phyloP scores from a whole-genome alignment of 768 basidiomycete genomes.

The Albatrellus ellisii region DNA sequence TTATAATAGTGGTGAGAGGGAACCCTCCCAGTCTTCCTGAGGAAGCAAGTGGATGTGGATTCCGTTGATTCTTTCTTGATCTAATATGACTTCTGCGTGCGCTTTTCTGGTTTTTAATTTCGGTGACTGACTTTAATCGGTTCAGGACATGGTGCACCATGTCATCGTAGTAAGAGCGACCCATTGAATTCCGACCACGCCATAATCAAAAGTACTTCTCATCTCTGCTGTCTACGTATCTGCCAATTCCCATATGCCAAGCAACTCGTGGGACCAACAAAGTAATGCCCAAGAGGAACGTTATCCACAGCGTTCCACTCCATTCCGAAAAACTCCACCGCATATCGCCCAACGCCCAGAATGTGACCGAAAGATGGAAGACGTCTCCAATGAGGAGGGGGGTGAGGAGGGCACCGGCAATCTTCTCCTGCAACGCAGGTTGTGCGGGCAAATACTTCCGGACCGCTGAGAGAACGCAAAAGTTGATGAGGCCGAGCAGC shows the following conservation, averaged over 20 bases:
- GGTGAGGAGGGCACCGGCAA: constrained; percentile 45
- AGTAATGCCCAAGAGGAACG: constrained; percentile 45
- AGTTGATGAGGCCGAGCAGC: constrained; percentile 57
- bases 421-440: constrained; percentile 60
- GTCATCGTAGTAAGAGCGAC: no score
- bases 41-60: constrained; percentile 26
- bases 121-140: no score
- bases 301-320: constrained; percentile 61
- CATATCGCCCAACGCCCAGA: constrained; percentile 67
- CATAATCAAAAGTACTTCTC: no score
- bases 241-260: constrained; percentile 66
- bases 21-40: constrained; percentile 29
- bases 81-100: constrained; percentile 66
- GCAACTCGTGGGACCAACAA: constrained; percentile 56
- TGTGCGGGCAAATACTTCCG: constrained; percentile 45
- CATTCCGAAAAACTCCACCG: constrained; percentile 48
- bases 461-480: constrained; percentile 48
- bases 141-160: no score
- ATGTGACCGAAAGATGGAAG: constrained; percentile 48
- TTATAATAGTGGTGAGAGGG: constrained; percentile 64
- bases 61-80: constrained; percentile 69
- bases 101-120: not conserved
- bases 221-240: constrained; percentile 59
- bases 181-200: no score
- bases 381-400: constrained; percentile 63